Evolutionary conservation across 768 basidiomycete genomes (phyloP).

Genomic region (Tulasnella sp.): DNA sequence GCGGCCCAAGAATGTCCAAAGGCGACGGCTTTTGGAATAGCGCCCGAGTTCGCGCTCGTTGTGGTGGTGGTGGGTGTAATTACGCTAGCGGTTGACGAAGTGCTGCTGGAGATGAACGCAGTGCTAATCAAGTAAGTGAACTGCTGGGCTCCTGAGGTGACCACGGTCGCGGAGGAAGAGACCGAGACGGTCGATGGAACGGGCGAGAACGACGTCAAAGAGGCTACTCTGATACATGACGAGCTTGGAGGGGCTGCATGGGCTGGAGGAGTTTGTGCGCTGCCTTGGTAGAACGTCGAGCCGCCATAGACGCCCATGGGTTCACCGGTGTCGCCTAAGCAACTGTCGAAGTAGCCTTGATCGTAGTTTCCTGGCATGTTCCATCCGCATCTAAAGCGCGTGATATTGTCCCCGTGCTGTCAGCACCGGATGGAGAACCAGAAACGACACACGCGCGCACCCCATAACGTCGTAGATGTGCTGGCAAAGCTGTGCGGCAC

Average conservation of each 20-base stretch:
- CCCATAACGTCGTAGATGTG: constrained; percentile 48
- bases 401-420: not conserved
- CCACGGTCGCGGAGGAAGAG: not conserved
- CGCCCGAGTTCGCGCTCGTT: not conserved
- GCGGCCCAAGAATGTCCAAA: not conserved
- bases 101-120: not conserved
- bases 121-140: constrained; percentile 1
- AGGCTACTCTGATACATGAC: constrained; percentile 29
- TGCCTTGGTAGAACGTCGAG: constrained; percentile 64
- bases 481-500: constrained; percentile 54
- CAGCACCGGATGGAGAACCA: not conserved
- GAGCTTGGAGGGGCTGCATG: constrained; percentile 42
- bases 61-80: not conserved
- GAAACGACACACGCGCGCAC: not conserved
- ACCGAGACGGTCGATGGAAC: not conserved
- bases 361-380: constrained; percentile 46
- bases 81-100: not conserved
- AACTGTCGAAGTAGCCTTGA: constrained; percentile 43
- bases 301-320: constrained; percentile 64
- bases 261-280: constrained; percentile 52
- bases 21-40: not conserved
- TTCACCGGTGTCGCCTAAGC: constrained; percentile 37
- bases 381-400: constrained; percentile 31
- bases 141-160: not conserved
- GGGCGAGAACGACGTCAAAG: constrained; percentile 21